Evolutionary conservation across 2,329 filamentous ascomycete species (phyloP), one percentile per base, ranked within the genome.

Genomic region (Calonectria ilicicola): DNA sequence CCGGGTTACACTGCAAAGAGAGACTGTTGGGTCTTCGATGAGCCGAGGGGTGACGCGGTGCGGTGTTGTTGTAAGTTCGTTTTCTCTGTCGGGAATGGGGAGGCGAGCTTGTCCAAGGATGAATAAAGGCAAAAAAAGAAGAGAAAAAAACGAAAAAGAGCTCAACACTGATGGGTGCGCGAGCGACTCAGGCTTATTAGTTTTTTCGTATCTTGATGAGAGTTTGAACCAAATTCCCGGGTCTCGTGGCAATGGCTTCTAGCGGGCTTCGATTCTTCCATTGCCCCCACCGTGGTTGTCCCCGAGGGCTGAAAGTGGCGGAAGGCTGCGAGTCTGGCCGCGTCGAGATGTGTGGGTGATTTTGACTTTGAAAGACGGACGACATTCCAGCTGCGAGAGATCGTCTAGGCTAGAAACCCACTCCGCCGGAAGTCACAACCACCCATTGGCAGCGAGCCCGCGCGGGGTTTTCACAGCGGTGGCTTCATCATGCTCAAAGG

Each of bases 291-390:
- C 71, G 68, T 71, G 76, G 75, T 72, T 71, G 77, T 69, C 66
- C 53, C 75, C 71, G 67, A n/a, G 35, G 73, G 77, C 71, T 76
- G 74, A 53, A 42, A 69, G 78, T 80, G 78, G 78, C 78, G 77
- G 76, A 70, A 77, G 78, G 77, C 77, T 80, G 78, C 73, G 27
- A 75, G 78, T 79, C 78, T 77, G 75, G 78, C 76, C 78, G 78
- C 69, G 51, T 60, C 72, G 67, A 75, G 47, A 69, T 62, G 69
- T 65, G 67, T 66, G 70, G 75, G 66, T 68, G 69, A 75, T 74
- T 40, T 60, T 62, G 69, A 71, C 67, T 56, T 58, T 58, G 69
- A 68, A 64, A 70, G 65, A 70, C 51, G 66, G 56, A n/a, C 51
- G 73, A 42, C 78, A 80, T 80, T 80, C 78, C 77, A 80, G 78